phyloP scores from a whole-genome alignment of 1,284 basidiomycete genomes.

The Sporisorium scitamineum region DNA sequence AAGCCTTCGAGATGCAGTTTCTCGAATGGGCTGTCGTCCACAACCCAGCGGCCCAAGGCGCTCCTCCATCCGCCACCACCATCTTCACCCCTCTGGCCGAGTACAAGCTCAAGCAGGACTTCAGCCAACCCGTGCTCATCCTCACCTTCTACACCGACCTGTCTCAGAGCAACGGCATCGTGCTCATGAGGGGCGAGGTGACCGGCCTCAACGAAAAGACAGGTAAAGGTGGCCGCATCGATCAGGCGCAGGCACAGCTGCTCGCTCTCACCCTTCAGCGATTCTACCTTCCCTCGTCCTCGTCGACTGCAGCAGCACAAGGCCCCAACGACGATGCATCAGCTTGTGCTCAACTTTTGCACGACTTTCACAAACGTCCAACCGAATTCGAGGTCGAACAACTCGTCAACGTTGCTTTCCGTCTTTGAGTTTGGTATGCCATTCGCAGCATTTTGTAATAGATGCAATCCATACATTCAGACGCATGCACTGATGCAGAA shows the following conservation, averaged over 20 bases:
- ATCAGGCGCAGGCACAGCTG: constrained; percentile 62
- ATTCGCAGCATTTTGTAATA: background rate
- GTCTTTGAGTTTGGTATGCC: constrained; percentile 11
- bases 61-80: constrained; percentile 68
- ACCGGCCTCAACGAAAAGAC: constrained; percentile 73
- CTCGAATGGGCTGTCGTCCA: constrained; percentile 65
- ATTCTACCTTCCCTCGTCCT: constrained; percentile 58
- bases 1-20: constrained; percentile 66
- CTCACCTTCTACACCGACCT: constrained; percentile 94
- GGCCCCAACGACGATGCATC: constrained; percentile 27
- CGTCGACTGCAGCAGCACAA: background rate
- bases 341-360: constrained; percentile 53
- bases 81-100: constrained; percentile 94
- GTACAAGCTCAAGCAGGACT: constrained; percentile 87
- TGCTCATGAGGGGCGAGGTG: constrained; percentile 92
- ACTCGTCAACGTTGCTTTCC: constrained; percentile 56
- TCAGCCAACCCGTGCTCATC: constrained; percentile 90
- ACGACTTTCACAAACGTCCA: constrained; percentile 58
- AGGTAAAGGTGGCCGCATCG: constrained; percentile 72
- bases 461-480: background rate
- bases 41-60: constrained; percentile 10
- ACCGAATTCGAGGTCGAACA: constrained; percentile 56
- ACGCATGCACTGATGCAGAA: background rate
- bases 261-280: constrained; percentile 62
- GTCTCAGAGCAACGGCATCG: constrained; percentile 80